Evolutionary conservation across 371 early-diverging fungal species (phyloP).

Genomic region (Polyrhizophydium stewartii): DNA sequence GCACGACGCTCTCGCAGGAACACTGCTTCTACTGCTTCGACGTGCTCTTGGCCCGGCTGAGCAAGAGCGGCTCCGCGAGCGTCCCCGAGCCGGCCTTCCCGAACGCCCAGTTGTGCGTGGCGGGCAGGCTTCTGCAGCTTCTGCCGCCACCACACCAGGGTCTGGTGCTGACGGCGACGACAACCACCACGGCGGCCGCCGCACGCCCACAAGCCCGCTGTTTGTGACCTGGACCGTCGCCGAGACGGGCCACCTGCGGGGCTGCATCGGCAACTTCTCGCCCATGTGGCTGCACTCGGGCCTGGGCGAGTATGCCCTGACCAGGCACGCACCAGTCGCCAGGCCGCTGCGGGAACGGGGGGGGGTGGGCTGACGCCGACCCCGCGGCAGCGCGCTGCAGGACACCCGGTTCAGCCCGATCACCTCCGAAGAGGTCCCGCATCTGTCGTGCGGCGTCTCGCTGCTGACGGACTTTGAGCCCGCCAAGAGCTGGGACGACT

Average conservation of each 20-base stretch:
- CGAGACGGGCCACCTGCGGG: slow-evolving; percentile 57
- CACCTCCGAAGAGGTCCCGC: slow-evolving; percentile 53
- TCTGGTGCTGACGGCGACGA: too few relatives aligned
- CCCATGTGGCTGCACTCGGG: slow-evolving; percentile 67
- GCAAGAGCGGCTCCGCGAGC: neutral
- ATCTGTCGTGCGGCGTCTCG: slow-evolving; percentile 73
- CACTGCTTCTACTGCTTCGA: slow-evolving; percentile 77
- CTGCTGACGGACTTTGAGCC: slow-evolving; percentile 80
- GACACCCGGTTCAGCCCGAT: slow-evolving; percentile 86
- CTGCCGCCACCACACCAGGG: too few relatives aligned
- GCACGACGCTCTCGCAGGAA: too few relatives aligned
- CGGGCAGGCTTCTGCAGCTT: too few relatives aligned
- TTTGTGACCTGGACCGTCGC: slow-evolving; percentile 81
- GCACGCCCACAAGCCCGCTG: slow-evolving; percentile 53
- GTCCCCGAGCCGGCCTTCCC: slow-evolving; percentile 35
- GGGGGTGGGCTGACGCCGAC: neutral
- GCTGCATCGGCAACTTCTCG: slow-evolving; percentile 92
- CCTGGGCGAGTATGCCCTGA: slow-evolving; percentile 77
- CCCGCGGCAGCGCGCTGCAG: slow-evolving; percentile 57
- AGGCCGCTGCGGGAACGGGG: neutral
- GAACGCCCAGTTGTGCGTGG: slow-evolving; percentile 50
- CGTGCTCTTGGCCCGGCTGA: slow-evolving; percentile 40
- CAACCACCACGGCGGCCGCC: too few relatives aligned
- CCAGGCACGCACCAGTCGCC: slow-evolving; percentile 36
- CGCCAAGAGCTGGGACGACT: slow-evolving; percentile 72